Evolutionary conservation across 2,329 filamentous ascomycete species (phyloP).

Genomic region (Ceratocystis huliohia): DNA sequence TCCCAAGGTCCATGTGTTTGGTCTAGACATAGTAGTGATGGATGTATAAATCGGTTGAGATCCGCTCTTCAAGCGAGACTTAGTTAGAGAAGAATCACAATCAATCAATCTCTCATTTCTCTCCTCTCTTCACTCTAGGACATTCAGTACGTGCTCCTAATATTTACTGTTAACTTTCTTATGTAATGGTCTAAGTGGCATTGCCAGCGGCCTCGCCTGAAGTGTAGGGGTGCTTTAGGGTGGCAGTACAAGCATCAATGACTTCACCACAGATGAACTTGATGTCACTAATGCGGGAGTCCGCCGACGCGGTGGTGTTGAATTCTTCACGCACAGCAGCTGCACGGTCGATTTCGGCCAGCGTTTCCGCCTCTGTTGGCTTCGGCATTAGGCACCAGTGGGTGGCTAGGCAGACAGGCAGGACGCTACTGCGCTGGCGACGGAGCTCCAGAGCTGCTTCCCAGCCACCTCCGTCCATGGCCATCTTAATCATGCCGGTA

Average conservation of each 20-base stretch:
- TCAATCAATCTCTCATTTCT: too few relatives aligned
- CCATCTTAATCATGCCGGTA: slow-evolving; percentile 47
- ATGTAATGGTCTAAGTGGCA: slow-evolving; percentile 46
- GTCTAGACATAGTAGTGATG: too few relatives aligned
- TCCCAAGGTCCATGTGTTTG: too few relatives aligned
- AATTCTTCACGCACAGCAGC: slow-evolving; percentile 32
- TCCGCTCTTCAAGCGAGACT: too few relatives aligned
- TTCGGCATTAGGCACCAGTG: slow-evolving; percentile 46
- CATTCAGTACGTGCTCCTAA: too few relatives aligned
- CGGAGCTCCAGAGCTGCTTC: slow-evolving; percentile 36
- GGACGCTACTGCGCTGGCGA: slow-evolving; percentile 26
- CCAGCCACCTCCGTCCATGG: slow-evolving; percentile 48
- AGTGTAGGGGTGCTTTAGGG: slow-evolving; percentile 45
- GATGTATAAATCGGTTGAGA: too few relatives aligned
- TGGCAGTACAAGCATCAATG: slow-evolving; percentile 52
- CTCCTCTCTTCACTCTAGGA: too few relatives aligned
- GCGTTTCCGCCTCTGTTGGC: slow-evolving; percentile 30
- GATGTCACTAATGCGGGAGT: slow-evolving; percentile 43
- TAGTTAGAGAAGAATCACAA: too few relatives aligned
- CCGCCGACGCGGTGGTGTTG: slow-evolving; percentile 28
- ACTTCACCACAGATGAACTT: slow-evolving; percentile 55
- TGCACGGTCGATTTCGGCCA: slow-evolving; percentile 38
- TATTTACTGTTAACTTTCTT: too few relatives aligned
- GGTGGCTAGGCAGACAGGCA: slow-evolving; percentile 38
- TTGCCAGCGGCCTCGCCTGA: slow-evolving; percentile 34